Percentiles rank a stretch among this genome's conserved stretches.
These are phyloP conservation scores for Termitomyces sp. DNA, from an alignment of 768 basidiomycete species.

Conservation along the genomic window DNA sequence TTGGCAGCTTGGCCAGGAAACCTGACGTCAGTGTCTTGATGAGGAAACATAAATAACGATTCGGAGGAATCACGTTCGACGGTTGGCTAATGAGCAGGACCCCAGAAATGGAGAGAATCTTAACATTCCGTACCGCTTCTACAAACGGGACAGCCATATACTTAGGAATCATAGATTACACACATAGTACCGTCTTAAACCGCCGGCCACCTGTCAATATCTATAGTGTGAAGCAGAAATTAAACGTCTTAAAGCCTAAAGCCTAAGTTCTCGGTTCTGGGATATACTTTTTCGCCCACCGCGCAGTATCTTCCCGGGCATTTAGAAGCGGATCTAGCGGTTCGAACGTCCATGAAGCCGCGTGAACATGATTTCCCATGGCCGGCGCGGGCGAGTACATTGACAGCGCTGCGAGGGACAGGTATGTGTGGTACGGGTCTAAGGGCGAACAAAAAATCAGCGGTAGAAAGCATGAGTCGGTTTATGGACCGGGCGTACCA, in stretches of 20 bases:
- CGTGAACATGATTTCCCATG: constrained; percentile 19
- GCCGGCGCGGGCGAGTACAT: constrained; percentile 53
- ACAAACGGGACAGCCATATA: not conserved
- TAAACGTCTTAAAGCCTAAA: not conserved
- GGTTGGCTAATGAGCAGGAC: not conserved
- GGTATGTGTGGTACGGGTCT: constrained; percentile 95
- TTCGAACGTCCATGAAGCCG: constrained; percentile 49
- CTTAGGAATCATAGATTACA: not conserved
- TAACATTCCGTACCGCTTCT: not conserved
- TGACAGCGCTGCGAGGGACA: constrained; percentile 77
- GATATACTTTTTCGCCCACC: constrained; percentile 63
- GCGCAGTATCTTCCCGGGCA: constrained; percentile 54
- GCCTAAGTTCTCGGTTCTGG: constrained; percentile 18
- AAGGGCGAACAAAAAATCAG: not conserved
- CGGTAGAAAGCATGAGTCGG: not conserved
- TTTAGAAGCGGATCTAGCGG: constrained; percentile 69
- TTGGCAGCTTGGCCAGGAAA: no score
- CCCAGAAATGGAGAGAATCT: not conserved
- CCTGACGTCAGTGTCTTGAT: not conserved
- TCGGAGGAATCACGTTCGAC: not conserved
- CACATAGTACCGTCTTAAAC: not conserved
- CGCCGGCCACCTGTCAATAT: not conserved
- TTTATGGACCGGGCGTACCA: constrained; percentile 38
- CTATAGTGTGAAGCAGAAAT: not conserved
- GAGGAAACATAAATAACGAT: not conserved